Percentiles rank a stretch among this genome's conserved stretches.
These are phyloP conservation scores for Venturia oleaginea DNA, from an alignment of 2,329 filamentous ascomycete species.

Conservation along the genomic window DNA sequence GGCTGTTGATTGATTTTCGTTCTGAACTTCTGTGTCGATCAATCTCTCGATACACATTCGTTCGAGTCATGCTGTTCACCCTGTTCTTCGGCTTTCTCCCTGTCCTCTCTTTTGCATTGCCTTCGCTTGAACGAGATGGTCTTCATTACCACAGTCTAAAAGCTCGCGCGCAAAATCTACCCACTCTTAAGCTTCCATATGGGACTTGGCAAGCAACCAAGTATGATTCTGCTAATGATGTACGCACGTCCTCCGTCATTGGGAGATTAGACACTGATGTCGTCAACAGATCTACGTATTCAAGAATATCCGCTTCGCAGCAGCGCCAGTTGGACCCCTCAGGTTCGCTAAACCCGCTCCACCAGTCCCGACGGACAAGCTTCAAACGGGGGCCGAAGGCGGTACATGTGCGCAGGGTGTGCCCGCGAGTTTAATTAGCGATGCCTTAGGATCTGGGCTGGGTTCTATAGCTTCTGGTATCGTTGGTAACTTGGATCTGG, in stretches of 20 bases:
- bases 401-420: neutral
- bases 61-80: neutral
- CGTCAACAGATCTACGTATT: constrained; percentile 16
- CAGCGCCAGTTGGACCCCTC: constrained; percentile 26
- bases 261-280: neutral
- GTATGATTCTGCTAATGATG: constrained; percentile 12
- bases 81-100: neutral
- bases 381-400: constrained; percentile 7
- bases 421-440: neutral
- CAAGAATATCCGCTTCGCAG: constrained; percentile 24
- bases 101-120: neutral
- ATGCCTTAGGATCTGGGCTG: neutral
- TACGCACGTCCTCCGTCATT: neutral
- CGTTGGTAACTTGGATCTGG: neutral
- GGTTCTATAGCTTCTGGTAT: neutral
- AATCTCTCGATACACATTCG: neutral
- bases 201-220: constrained; percentile 11
- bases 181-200: constrained; percentile 10
- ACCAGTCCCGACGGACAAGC: constrained; percentile 6
- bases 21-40: neutral
- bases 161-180: constrained; percentile 8
- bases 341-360: constrained; percentile 16
- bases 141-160: neutral
- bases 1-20: too few species aligned
- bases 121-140: neutral